Base-by-base conservation (phyloP, 306 rosid genomes). In the Albizia julibrissin region DNA sequence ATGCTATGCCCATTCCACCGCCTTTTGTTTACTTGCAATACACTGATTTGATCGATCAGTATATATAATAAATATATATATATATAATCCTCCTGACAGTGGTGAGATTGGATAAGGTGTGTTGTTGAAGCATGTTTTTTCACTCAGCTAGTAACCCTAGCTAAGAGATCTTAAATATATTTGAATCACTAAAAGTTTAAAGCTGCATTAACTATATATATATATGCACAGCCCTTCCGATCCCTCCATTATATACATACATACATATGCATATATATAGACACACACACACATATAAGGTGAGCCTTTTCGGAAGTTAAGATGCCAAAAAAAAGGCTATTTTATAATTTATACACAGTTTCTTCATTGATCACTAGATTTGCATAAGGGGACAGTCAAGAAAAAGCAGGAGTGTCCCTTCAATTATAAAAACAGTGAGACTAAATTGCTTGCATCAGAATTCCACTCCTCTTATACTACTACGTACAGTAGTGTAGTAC, bases 331-430 rank as follows among this genome's bases (percentile, higher is more conserved):
- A 49, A 40, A 49, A 71, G 58, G 79, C 69, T 26, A 31, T 86
- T 66, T 37, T 74, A 46, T 65, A 42, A 84, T 66, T 37, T 74
- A 46, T 66, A 42, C 74, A 74, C 73, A 81, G 69, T 84, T 24
- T 83, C 1, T 68, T 75, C 78, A 78, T 73, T 27, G 8, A 22
- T 18, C 13, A 24, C 37, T 14, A 6, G 44, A 24, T 49, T 50
- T 72, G 71, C 74, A 71, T 81, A 83, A 72, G 14, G 78, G 92
- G 84, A 84, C 90, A 87, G 87, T 82, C 68, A 80, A 79, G 72
- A 89, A 87, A 86, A 87, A 84, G 76, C 46, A 76, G 84, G 79
- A 65, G 69, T 83, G 89, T 82, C 88, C 87, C 54, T 42, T 68
- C 40, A 6, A 37, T 14, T 69, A 29, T 37, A 67, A 67, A 50